Evolutionary conservation across 371 early-diverging fungal genomes (phyloP), one percentile per base, ranked within the genome.

Genomic region (Smittium mucronatum): DNA sequence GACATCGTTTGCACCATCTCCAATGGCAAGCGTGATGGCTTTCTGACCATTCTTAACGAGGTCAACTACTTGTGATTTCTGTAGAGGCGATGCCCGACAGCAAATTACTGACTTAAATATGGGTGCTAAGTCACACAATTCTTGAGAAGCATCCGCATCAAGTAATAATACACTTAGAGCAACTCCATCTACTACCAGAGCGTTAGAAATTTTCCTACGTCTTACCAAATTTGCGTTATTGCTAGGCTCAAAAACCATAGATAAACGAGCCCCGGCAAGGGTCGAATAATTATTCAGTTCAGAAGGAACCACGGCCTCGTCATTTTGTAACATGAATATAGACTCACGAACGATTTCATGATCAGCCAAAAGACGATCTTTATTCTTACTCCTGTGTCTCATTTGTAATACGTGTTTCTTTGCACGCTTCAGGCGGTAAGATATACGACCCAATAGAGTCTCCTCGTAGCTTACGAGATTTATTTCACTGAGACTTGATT

Each of bases 1-100:
- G 65, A 91, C 98, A 81, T 95, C 97, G 75, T 95, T 94, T 67
- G 97, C 98, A 17, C 99, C 99, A 80, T 99, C 99, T 26, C 99
- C 99, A 58, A 99, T 93, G 16, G 93, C 97, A 65, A 94, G 81
- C 67, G 91, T 93, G 61, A 88, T 86, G 28, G 88, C 87, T 36
- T 80, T 85, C 61, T 82, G 82, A 58, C 81, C 89, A 64, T 88
- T 85, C 36, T 90, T 87, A 26, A 99, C 88, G 65, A 95, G 78
- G 67, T 88, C 85, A 0, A 98, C 97, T 33, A 99, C 98, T 72
- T 90, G 80, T 0, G 98, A 97, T 81, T 99, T 99, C 76, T 99
- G 97, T 68, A 94, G 76, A 0, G 99, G 99, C 29, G 89, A 88
- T 0, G 93, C 93, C 60, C 99, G 88, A 73, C 97, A 98, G 76